Base-by-base conservation (phyloP, 2,329 filamentous ascomycete genomes). In the Ophiostoma quercus region DNA sequence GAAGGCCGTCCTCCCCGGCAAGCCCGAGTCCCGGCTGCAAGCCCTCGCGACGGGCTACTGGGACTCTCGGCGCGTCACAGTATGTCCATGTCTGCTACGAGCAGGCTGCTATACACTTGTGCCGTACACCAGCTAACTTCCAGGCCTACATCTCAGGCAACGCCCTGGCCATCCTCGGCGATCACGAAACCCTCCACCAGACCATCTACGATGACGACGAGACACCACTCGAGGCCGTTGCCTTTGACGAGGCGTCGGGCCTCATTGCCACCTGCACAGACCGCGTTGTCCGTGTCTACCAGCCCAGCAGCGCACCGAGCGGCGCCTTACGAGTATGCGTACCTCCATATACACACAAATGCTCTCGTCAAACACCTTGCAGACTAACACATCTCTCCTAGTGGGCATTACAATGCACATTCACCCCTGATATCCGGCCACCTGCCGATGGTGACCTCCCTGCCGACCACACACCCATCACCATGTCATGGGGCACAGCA, bases 61-160 rank as follows among this genome's bases (percentile, higher is more conserved):
- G 82, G 77, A 80, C 51, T 75, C 75, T 39, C 74, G 76, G 75
- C 76, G 78, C 69, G 74, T 80, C 60, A 79, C 77, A 51, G 78
- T 80, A 62, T 73, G 75, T 63, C 54, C 16, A 62, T 72, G 75
- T 63, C 54, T 32, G 14, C 51, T 57, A n/a, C 51, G 8, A 25
- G n/a, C 22, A 25, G n/a, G n/a, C n/a, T 25, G 22, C 51, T 57
- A 25, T 3, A 57, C 51, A 6, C 22, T 25, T 57, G 11, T 57
- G 51, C 9, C 3, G 51, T 25, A 25, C 51, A 11, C 51, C 25
- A 32, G 25, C 57, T 62, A 62, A 62, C 57, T 25, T 11, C 37
- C 54, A 96, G 92, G 87, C 88, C 68, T 99, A 98, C 80, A 90
- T 97, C 74, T 95, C 92, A 71, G 94, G 94, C 76, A 91, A 90